phyloP scores from a whole-genome alignment of 192 early-diverging fungal genomes.

The Backusella tarrabulga region DNA sequence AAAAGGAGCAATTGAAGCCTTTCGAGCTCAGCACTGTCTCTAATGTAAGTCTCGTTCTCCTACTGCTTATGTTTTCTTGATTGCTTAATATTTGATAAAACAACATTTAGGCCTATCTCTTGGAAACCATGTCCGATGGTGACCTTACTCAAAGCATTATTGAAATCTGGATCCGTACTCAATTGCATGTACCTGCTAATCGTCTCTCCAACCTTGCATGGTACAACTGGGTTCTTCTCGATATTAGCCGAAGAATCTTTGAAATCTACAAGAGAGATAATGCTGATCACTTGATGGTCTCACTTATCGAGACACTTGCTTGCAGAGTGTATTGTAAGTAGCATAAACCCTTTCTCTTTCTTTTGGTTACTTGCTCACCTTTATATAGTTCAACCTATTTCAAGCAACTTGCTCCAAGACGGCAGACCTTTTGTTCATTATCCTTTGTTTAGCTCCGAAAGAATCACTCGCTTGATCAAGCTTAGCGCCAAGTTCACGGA shows the following conservation, averaged over 20 bases:
- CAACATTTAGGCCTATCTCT: not conserved
- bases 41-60: not conserved
- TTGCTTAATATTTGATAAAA: too few species aligned
- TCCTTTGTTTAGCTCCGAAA: not conserved
- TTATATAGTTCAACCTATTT: not conserved
- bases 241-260: not conserved
- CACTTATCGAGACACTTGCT: not conserved
- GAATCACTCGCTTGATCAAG: not conserved
- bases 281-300: not conserved
- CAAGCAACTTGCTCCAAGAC: not conserved
- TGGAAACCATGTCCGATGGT: not conserved
- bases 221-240: slow-evolving; percentile 7
- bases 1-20: not conserved
- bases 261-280: not conserved
- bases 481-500: not conserved
- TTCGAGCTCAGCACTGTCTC: not conserved
- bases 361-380: not conserved
- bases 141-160: not conserved
- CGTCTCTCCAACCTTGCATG: not conserved
- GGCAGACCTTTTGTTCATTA: not conserved
- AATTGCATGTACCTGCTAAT: not conserved
- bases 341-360: not conserved
- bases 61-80: not conserved
- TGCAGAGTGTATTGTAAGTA: not conserved
- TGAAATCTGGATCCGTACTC: not conserved